Conservation (phyloP, 352 stramenopile species). For the Phytophthora pluvialis region DNA sequence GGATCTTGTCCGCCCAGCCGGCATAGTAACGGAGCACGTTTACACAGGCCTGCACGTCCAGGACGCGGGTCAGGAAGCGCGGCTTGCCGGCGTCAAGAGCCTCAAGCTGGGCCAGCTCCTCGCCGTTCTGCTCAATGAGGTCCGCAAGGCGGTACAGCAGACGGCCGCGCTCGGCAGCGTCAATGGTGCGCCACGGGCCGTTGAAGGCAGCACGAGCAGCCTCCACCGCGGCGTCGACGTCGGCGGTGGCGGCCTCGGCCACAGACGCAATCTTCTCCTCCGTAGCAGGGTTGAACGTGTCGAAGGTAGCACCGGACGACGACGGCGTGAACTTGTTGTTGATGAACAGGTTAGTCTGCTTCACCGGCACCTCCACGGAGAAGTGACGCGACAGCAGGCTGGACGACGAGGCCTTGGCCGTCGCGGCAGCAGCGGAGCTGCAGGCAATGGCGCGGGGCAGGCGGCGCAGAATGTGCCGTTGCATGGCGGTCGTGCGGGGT, state of each 20-base stretch:
- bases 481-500: slow-evolving; percentile 37
- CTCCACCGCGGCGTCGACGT: slow-evolving; percentile 73
- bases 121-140: slow-evolving; percentile 54
- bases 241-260: slow-evolving; percentile 53
- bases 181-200: slow-evolving; percentile 63
- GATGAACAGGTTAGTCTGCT: slow-evolving; percentile 85
- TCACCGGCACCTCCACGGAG: slow-evolving; percentile 42
- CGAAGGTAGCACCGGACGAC: slow-evolving; percentile 69
- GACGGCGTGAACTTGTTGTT: slow-evolving; percentile 84
- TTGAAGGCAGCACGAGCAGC: slow-evolving; percentile 75
- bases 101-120: slow-evolving; percentile 84
- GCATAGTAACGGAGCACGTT: slow-evolving; percentile 94
- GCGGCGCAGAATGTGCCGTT: slow-evolving; percentile 51
- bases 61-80: slow-evolving; percentile 77
- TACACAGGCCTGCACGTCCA: slow-evolving; percentile 82
- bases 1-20: slow-evolving; percentile 86
- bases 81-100: slow-evolving; percentile 96
- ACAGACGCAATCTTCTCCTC: slow-evolving; percentile 77
- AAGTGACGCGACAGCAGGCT: slow-evolving; percentile 37
- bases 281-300: slow-evolving; percentile 77
- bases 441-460: slow-evolving; percentile 32
- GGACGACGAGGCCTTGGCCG: slow-evolving; percentile 23
- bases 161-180: slow-evolving; percentile 41
- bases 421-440: slow-evolving; percentile 16
- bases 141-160: slow-evolving; percentile 56